phyloP scores from a whole-genome alignment of 768 basidiomycete genomes.

The Russula griseocarnosa region DNA sequence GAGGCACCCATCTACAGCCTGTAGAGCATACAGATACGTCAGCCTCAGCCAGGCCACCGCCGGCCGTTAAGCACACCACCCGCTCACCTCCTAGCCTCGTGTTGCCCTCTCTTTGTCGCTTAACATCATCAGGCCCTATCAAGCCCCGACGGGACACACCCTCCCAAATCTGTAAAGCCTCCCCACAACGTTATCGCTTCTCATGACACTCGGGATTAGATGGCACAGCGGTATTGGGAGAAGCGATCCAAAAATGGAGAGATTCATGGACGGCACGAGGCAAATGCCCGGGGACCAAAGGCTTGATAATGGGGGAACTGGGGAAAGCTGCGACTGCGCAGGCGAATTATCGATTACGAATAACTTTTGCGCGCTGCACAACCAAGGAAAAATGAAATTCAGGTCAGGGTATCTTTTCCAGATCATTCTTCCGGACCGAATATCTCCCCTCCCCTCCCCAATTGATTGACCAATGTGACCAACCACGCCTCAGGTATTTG shows the following conservation, averaged over 20 bases:
- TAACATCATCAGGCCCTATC: background rate
- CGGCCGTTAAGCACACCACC: background rate
- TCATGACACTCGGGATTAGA: conserved; percentile 2
- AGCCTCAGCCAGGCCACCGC: background rate
- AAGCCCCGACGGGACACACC: conserved; percentile 10
- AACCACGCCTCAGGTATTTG: background rate
- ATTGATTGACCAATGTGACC: background rate
- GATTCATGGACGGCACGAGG: conserved; percentile 13
- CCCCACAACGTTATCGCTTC: background rate
- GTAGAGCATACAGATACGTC: background rate
- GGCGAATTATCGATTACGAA: background rate
- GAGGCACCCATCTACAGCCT: background rate
- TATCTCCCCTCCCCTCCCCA: no score
- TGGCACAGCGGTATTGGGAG: conserved; percentile 2
- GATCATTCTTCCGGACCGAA: background rate
- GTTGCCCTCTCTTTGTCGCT: conserved; percentile 2
- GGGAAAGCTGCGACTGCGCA: background rate
- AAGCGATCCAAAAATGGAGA: conserved; percentile 5
- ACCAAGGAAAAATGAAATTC: background rate
- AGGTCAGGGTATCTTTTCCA: background rate
- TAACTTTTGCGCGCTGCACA: background rate
- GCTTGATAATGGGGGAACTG: background rate
- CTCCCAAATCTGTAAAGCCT: background rate
- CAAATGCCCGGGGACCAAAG: background rate
- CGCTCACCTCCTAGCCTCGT: conserved; percentile 1